Evolutionary conservation across 805 yeast genomes (phyloP), one percentile per base, ranked within the genome.

Genomic region (Candida coquimbonensis): DNA sequence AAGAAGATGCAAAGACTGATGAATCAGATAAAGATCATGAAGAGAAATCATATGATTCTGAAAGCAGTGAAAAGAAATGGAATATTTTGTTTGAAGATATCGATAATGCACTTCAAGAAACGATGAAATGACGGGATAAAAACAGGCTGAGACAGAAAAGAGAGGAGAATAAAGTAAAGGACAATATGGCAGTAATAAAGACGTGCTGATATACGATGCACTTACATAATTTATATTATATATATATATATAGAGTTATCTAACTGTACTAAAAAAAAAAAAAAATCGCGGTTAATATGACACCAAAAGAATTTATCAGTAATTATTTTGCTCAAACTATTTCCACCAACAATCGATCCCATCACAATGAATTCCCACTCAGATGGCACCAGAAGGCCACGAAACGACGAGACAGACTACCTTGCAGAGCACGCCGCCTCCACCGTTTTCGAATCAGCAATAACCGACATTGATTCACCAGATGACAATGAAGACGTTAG

Each of bases 391-490:
- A 35, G 37, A 11, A 9, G 9, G 24, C 37, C 25, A 12, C 14
- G 11, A 4, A 16, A 9, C 24, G 19, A 5, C 13, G 44, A 46
- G 6, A 37, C 46, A 2, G 49, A 46, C 9, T 35, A 32, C 31
- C 19, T 21, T 3, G 43, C 43, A 7, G 49, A 46, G 13, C 19
- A 19, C 11, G 49, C 43, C 3, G 45, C 43, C 3, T 14, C 40
- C 9, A 25, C 36, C 3, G 9, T 65, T 4, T 67, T 69, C 40
- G 75, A 69, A 37, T 74, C 75, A 5, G 60, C 73, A 2, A 57
- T 70, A 37, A 61, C 65, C 7, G 63, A 65, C 12, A 64, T 39
- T 24, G 54, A 54, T 9, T 46, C 42, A 12, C 44, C 59, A 16
- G 72, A 65, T 35, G 67, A 63, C 8, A 59, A 49, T 5, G 51